phyloP scores from a whole-genome alignment of 331 rosid species.

The Malus hybrid region DNA sequence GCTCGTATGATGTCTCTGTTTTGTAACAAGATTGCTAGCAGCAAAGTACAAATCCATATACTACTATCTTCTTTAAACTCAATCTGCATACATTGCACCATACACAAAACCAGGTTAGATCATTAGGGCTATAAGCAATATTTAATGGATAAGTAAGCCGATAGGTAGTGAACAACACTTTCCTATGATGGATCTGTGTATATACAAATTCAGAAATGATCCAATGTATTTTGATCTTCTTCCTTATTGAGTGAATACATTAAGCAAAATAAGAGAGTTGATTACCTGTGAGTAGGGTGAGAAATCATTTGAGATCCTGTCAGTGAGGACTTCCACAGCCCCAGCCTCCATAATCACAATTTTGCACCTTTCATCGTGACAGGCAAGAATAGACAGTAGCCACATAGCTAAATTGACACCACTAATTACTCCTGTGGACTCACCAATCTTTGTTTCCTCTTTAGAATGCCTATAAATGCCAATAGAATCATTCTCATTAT shows the following conservation, averaged over 20 bases:
- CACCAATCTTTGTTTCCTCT: slow-evolving; percentile 37
- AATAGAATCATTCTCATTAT: slow-evolving; percentile 42
- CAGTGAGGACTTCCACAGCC: slow-evolving; percentile 78
- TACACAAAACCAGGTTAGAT: slow-evolving; percentile 15
- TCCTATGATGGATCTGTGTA: background rate
- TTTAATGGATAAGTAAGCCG: background rate
- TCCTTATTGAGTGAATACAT: background rate
- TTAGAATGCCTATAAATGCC: slow-evolving; percentile 54
- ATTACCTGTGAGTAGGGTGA: slow-evolving; percentile 82
- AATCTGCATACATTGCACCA: slow-evolving; percentile 42
- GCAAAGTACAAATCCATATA: slow-evolving; percentile 81
- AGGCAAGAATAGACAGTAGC: slow-evolving; percentile 81
- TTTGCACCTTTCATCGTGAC: slow-evolving; percentile 71
- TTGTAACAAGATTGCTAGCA: slow-evolving; percentile 84
- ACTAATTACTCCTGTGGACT: slow-evolving; percentile 51
- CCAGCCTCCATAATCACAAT: slow-evolving; percentile 82
- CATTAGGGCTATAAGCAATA: background rate
- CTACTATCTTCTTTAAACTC: slow-evolving; percentile 86
- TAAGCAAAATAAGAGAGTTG: slow-evolving; percentile 4
- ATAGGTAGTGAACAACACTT: background rate
- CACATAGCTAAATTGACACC: slow-evolving; percentile 71
- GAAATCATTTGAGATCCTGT: slow-evolving; percentile 64
- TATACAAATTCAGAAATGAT: slow-evolving; percentile 2
- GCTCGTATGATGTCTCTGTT: slow-evolving; percentile 92
- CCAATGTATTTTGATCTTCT: slow-evolving; percentile 4